Evolutionary conservation across 768 basidiomycete species (phyloP), one percentile per base, ranked within the genome.

Genomic region (Lactarius akahatsu): DNA sequence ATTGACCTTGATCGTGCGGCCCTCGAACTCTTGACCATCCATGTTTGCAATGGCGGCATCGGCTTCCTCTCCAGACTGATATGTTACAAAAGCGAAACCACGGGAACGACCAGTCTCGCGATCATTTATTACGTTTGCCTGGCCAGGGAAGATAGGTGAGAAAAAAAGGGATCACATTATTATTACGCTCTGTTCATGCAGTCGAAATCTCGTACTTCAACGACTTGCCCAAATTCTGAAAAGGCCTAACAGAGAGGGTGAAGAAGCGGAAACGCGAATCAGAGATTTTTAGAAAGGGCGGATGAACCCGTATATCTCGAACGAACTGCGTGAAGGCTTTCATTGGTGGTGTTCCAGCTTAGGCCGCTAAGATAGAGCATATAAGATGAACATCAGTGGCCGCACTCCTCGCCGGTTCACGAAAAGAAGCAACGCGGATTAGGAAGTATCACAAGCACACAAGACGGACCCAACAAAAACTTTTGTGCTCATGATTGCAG

Each of bases 121-220:
- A 81, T 98, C 96, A 81, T 92, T 90, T 94, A 96, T 96, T 77
- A 96, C 94, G 80, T 96, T 94, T 71, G 90, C 90, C 94, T 96
- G 78, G 15, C 38, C 38, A 40, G 15, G 15, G 16, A 43, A 47
- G 65, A 43, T 41, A 45, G 38, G 38, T 13, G 38, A 15, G 38
- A 38, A 30, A 70, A 74, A 71, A 61, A 68, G 69, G 62, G 62
- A 67, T 72, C 68, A 50, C 60, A 34, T 47, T 57, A 41, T 57
- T 54, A 59, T 40, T 40, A 40, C 68, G 61, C 45, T 40, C 32
- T 50, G 57, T 18, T 57, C 28, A 30, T 57, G n/a, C 55, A 15
- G 56, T 57, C 67, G 81, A 79, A 75, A 79, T 77, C 77, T 87
- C 95, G 84, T 82, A 98, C 95, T 87, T 98, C 95, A 76, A 89